phyloP scores from a whole-genome alignment of 345 rosid species.

The Arabidopsis arenosa region DNA sequence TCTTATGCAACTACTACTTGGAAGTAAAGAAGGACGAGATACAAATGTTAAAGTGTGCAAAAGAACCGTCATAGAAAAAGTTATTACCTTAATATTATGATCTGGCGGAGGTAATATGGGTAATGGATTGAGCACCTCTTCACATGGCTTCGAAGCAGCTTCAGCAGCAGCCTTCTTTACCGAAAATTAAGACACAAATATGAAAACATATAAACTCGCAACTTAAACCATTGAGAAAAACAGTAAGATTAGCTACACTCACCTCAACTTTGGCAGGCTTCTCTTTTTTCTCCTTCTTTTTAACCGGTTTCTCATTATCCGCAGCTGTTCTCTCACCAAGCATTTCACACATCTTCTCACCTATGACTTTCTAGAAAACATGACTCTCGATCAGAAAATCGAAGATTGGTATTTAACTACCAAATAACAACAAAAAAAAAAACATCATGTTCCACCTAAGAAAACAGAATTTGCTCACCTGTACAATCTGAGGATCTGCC shows the following conservation, averaged over 20 bases:
- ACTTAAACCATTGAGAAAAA: too few relatives aligned
- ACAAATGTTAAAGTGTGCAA: not conserved
- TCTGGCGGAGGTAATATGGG: constrained; percentile 78
- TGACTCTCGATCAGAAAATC: constrained; percentile 19
- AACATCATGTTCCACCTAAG: not conserved
- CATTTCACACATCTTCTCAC: constrained; percentile 66
- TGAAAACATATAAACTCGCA: too few relatives aligned
- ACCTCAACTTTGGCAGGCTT: constrained; percentile 71
- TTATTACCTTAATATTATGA: constrained; percentile 76
- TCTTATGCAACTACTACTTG: not conserved
- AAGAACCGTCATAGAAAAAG: not conserved
- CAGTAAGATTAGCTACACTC: too few relatives aligned
- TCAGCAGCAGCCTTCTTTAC: constrained; percentile 1
- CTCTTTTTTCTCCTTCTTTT: constrained; percentile 81
- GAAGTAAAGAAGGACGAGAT: not conserved
- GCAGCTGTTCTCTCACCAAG: constrained; percentile 92
- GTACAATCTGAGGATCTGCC: constrained; percentile 84
- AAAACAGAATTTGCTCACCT: constrained; percentile 48
- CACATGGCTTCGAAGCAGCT: constrained; percentile 61
- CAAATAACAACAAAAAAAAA: constrained; percentile 12
- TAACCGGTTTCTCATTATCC: constrained; percentile 82
- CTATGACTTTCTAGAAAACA: constrained; percentile 77
- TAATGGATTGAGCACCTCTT: constrained; percentile 88
- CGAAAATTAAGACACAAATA: too few relatives aligned
- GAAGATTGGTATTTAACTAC: not conserved